Conservation (phyloP, 352 stramenopile species). For the Pythium dissotocum region DNA sequence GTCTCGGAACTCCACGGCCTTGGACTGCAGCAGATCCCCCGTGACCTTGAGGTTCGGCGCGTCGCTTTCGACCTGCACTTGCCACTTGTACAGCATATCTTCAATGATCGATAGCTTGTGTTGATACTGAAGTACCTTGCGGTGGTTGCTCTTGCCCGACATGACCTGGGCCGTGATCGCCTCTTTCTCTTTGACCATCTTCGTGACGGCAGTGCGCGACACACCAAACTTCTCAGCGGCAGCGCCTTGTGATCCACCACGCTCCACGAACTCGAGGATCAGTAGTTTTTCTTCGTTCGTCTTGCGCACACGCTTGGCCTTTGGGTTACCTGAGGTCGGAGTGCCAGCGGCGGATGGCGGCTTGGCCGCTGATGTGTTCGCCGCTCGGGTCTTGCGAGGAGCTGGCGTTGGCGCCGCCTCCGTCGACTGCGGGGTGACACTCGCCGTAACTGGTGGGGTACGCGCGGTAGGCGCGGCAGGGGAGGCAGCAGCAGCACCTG, state of each 20-base stretch:
- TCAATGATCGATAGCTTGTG: conserved; percentile 86
- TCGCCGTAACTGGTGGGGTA: not conserved
- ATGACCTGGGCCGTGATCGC: conserved; percentile 72
- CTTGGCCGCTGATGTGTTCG: not conserved
- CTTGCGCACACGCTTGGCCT: conserved; percentile 73
- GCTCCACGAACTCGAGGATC: conserved; percentile 81
- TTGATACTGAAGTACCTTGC: conserved; percentile 83
- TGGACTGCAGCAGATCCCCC: conserved; percentile 72
- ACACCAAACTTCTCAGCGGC: conserved; percentile 81
- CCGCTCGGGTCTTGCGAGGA: conserved; percentile 13
- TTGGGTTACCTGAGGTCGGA: not conserved
- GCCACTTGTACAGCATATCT: conserved; percentile 87
- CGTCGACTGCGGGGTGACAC: not conserved
- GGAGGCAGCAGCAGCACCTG: not conserved
- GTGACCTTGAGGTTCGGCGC: conserved; percentile 69
- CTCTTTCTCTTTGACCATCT: conserved; percentile 85
- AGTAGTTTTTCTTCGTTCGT: conserved; percentile 85
- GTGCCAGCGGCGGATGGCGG: not conserved
- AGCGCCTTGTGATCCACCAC: conserved; percentile 70
- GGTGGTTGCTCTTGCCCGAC: conserved; percentile 66
- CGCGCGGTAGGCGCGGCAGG: not conserved
- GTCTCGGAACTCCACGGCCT: conserved; percentile 81
- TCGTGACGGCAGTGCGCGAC: conserved; percentile 79
- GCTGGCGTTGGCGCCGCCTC: conserved; percentile 1
- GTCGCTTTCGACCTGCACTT: conserved; percentile 76